These are phyloP conservation scores for Colletotrichum graminicola DNA, from an alignment of 2,329 filamentous ascomycete genomes.

Conservation along the genomic window DNA sequence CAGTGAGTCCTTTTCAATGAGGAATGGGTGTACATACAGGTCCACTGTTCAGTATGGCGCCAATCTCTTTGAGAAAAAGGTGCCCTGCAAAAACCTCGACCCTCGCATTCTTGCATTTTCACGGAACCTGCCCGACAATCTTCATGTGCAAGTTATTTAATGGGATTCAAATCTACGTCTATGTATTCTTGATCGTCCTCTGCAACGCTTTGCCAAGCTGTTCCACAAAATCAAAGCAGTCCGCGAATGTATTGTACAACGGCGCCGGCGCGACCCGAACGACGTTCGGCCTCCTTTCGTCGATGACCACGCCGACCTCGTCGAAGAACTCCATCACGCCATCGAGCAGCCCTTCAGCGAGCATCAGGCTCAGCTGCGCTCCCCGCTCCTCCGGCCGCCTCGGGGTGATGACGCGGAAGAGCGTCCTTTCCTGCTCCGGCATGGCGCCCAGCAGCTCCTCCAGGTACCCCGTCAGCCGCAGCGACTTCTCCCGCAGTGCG, in stretches of 20 bases:
- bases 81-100: background rate
- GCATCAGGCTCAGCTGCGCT: constrained; percentile 81
- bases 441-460: constrained; percentile 68
- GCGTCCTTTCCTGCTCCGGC: constrained; percentile 42
- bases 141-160: too few relatives aligned
- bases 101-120: background rate
- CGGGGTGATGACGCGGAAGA: constrained; percentile 75
- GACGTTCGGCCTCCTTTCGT: constrained; percentile 84
- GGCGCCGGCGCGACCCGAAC: constrained; percentile 83
- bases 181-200: background rate
- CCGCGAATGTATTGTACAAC: constrained; percentile 81
- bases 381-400: constrained; percentile 72
- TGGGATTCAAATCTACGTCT: background rate
- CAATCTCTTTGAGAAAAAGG: background rate
- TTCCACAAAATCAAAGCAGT: constrained; percentile 57
- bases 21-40: background rate
- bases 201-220: constrained; percentile 46
- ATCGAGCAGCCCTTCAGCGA: constrained; percentile 74
- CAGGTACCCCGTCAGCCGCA: constrained; percentile 78
- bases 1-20: background rate
- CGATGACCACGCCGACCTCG: constrained; percentile 77
- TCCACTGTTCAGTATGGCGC: background rate
- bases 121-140: background rate
- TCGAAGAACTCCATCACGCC: constrained; percentile 72
- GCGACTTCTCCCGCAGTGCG: constrained; percentile 73